Base-by-base conservation (phyloP, 2,329 filamentous ascomycete species). In the Beauveria varroae region DNA sequence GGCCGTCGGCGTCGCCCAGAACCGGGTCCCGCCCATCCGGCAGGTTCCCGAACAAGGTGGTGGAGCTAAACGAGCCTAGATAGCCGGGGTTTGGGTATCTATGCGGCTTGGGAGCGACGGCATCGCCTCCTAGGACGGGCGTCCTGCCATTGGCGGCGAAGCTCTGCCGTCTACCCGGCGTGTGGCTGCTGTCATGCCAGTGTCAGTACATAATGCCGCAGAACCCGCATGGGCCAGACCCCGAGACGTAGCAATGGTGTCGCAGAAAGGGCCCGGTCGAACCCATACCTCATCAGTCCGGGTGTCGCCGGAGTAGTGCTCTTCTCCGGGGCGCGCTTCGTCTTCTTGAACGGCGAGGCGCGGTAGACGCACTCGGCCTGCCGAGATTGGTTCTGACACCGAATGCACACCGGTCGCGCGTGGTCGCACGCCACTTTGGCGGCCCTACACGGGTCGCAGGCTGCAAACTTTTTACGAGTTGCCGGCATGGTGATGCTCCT, bases 391-490 rank as follows among this genome's bases (percentile, higher is more conserved):
- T 63, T 63, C 18, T 52, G 63, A 34, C 69, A 71, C 14, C 69
- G 65, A 24, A 65, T 64, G 47, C 70, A 72, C 20, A 64, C 64
- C 6, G 69, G 69, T 47, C 63, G 50, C n/a, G 58, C 44, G 61
- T 72, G 70, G 56, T 70, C 64, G 62, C 67, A 67, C 2, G 66
- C 68, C 16, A 69, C 59, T 49, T 70, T 70, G 3, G 67, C 63
- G 8, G 56, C 44, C 64, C 73, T 49, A 65, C 73, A 64, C 58
- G 72, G 51, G 64, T 73, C 63, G 66, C 71, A 69, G 1, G 68
- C 68, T 30, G 60, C 53, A 40, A 57, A 62, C 24, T 57, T 57
- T n/a, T 55, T 62, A 47, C 60, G 60, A 34, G 34, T 20, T 12
- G 41, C 43, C 58, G 58, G 58, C 58, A 61, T 61, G 30, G 22